phyloP scores from a whole-genome alignment of 225 moss, liverwort and hornwort genomes.

The Anthoceros angustus region DNA sequence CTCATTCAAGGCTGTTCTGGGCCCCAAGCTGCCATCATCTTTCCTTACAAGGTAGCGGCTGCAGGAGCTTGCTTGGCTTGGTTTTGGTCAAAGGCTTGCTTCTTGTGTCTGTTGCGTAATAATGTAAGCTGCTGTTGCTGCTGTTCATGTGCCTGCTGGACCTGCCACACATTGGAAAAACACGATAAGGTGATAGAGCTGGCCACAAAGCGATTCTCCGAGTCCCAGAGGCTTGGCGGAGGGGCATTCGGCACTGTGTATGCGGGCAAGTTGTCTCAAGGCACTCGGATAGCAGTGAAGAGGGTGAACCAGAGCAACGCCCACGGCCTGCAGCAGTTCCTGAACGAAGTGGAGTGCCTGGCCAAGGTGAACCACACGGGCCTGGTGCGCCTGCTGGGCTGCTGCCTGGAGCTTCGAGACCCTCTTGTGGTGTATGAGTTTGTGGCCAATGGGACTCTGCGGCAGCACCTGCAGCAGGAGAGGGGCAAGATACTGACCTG shows the following conservation, averaged over 20 bases:
- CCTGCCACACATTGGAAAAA: neutral
- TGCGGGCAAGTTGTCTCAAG: constrained; percentile 45
- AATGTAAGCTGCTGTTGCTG: too few species aligned
- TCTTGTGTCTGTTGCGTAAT: neutral
- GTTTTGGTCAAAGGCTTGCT: neutral
- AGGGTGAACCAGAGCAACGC: constrained; percentile 48
- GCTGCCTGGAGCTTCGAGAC: constrained; percentile 39
- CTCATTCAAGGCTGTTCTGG: neutral
- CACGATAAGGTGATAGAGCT: constrained; percentile 16
- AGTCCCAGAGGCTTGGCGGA: constrained; percentile 38
- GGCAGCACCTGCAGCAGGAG: constrained; percentile 45
- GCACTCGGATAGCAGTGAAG: constrained; percentile 61
- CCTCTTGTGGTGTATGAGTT: constrained; percentile 63
- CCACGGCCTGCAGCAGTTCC: constrained; percentile 63
- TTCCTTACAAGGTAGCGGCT: neutral
- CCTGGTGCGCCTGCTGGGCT: constrained; percentile 58
- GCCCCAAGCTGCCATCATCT: neutral
- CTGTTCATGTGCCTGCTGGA: too few species aligned
- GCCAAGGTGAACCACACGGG: constrained; percentile 65
- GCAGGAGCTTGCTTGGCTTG: too few species aligned
- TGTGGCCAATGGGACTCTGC: constrained; percentile 60
- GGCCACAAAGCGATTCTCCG: constrained; percentile 46
- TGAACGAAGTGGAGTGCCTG: constrained; percentile 55
- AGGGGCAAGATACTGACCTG: constrained; percentile 43
- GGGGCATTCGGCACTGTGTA: constrained; percentile 77